Base-by-base conservation (phyloP, 2,329 filamentous ascomycete genomes). In the Pseudonectria buxi region DNA sequence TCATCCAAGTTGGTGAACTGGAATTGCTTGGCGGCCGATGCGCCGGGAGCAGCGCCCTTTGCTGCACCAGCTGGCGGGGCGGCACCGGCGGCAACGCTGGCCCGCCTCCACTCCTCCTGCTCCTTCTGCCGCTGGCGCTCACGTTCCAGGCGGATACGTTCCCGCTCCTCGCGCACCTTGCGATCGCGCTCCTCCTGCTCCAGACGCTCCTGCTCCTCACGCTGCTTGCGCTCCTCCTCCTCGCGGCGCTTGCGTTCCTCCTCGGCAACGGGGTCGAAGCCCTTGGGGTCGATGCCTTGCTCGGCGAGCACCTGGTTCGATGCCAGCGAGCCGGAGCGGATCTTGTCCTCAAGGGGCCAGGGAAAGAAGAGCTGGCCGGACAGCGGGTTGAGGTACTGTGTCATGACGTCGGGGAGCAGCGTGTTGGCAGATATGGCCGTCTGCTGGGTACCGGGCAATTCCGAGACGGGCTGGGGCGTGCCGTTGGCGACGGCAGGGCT, bases 261-360 rank as follows among this genome's bases (percentile, higher is more conserved):
- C 43, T 76, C 74, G 16, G 63, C 68, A 7, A 60, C 68, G 2
- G 78, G 77, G 46, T 81, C 76, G 51, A 74, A 76, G 25, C 67
- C 69, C 35, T 64, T 70, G 7, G 77, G 78, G 53, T 84, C 76
- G 45, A 76, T 69, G 7, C 79, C 81, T 35, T 69, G 62, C 49
- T 83, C 78, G 5, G 72, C 46, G 43, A 86, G 69, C 15, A 69
- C 62, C 50, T 87, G 79, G 29, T 77, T 72, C 7, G 68, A 65
- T 0, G 78, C 81, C 28, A 94, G 66, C 2, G 79, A 78, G 25
- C 86, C 85, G 12, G 67, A 64, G 24, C 77, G 73, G 43, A 92
- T 85, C 40, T 78, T 73, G 24, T 81, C 76, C 43, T 86, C 78
- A 18, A 67, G 68, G 1, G 86, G 86, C 86, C 86, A 94, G 1